Conservation (phyloP, 2,329 filamentous ascomycete species). For the Trematosphaeria pertusa region DNA sequence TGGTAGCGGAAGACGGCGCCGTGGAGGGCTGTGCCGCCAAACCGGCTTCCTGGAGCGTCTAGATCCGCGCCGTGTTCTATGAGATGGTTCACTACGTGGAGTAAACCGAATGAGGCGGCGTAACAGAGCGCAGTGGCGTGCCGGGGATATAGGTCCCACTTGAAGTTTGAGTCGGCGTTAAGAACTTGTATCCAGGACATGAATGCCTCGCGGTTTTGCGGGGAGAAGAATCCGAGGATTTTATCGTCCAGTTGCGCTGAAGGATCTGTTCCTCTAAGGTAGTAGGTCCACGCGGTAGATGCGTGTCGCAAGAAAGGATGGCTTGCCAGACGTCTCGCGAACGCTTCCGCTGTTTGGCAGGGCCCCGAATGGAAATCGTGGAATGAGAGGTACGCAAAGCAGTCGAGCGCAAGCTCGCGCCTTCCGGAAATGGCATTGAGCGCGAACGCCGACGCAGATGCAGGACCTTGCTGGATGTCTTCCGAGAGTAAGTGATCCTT, state of each 20-base stretch:
- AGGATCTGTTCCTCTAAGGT: not conserved
- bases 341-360: not conserved
- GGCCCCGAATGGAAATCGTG: not conserved
- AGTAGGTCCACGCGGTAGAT: slow-evolving; percentile 5
- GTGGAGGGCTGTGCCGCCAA: slow-evolving; percentile 7
- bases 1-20: slow-evolving; percentile 4
- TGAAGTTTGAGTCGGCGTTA: slow-evolving; percentile 3
- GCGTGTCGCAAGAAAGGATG: slow-evolving; percentile 6
- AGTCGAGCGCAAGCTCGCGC: not conserved
- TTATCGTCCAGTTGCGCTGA: not conserved
- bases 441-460: not conserved
- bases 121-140: slow-evolving; percentile 9
- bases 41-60: slow-evolving; percentile 5
- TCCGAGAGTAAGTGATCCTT: slow-evolving; percentile 8
- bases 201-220: not conserved
- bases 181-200: slow-evolving; percentile 12
- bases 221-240: slow-evolving; percentile 3
- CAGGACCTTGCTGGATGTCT: not conserved
- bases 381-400: slow-evolving; percentile 3
- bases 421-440: not conserved
- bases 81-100: not conserved
- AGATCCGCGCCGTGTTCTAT: slow-evolving; percentile 3
- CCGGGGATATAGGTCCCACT: slow-evolving; percentile 2
- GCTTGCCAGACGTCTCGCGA: not conserved
- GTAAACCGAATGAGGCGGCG: slow-evolving; percentile 5